Conservation (phyloP, 306 rosid genomes). For the Rosa lucieae region DNA sequence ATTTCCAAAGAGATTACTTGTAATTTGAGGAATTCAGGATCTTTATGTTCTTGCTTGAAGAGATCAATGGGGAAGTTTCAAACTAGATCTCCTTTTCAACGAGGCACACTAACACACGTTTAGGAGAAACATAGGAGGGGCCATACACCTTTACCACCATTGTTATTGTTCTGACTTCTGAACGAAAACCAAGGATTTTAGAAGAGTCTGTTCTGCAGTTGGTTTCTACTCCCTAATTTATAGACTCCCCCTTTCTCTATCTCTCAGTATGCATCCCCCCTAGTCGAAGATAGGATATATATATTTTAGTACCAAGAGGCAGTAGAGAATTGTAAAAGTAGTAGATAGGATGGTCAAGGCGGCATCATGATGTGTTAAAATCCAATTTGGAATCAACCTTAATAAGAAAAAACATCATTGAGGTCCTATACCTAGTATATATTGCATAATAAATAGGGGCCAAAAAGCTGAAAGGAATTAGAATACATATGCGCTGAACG, state of each 20-base stretch:
- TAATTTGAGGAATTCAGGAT: slow-evolving; percentile 44
- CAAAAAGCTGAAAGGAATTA: too few species aligned
- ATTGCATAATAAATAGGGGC: too few species aligned
- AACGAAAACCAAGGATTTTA: neutral
- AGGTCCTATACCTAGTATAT: too few species aligned
- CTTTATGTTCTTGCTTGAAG: slow-evolving; percentile 25
- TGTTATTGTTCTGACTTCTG: neutral
- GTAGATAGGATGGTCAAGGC: too few species aligned
- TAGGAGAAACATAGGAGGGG: slow-evolving; percentile 35
- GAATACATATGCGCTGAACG: too few species aligned
- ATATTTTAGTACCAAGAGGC: neutral
- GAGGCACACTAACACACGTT: slow-evolving; percentile 36
- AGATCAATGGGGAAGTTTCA: slow-evolving; percentile 40
- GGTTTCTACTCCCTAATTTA: neutral
- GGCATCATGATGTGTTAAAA: too few species aligned
- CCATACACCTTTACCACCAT: slow-evolving; percentile 55
- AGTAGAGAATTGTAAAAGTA: too few species aligned
- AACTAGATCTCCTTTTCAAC: slow-evolving; percentile 44
- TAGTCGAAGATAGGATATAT: neutral
- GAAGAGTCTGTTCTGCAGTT: neutral
- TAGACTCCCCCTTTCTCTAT: neutral
- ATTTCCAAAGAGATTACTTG: slow-evolving; percentile 24
- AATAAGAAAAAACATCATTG: too few species aligned
- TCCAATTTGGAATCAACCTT: too few species aligned
- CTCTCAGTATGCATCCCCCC: neutral